These are phyloP conservation scores for Garcia nutans DNA, from an alignment of 345 rosid species.

Conservation along the genomic window DNA sequence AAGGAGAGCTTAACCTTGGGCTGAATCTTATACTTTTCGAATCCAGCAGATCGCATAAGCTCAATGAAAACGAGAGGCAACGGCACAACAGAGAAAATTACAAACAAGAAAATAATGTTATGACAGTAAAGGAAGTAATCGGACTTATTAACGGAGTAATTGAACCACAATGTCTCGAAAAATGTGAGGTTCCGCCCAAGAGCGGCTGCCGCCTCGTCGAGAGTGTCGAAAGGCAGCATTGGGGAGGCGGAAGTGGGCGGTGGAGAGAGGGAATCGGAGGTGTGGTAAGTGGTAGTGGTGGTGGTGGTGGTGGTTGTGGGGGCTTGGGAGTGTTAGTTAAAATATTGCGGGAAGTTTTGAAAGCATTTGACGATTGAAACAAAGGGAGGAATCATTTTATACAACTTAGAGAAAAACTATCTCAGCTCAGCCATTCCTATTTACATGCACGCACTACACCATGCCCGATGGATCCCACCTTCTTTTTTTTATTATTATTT, in stretches of 20 bases:
- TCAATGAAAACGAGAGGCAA: constrained; percentile 60
- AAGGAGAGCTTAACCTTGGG: constrained; percentile 65
- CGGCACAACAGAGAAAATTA: constrained; percentile 70
- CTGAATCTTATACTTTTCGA: constrained; percentile 78
- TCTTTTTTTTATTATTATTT: too few relatives aligned
- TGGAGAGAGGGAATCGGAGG: constrained; percentile 14
- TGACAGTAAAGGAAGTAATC: constrained; percentile 86
- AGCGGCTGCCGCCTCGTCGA: constrained; percentile 60
- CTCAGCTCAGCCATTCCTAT: background rate
- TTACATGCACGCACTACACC: background rate
- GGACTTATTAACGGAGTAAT: constrained; percentile 74
- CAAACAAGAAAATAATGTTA: constrained; percentile 66
- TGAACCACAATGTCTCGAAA: constrained; percentile 75
- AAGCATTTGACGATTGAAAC: background rate
- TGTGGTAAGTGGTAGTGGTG: background rate
- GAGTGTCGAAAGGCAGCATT: constrained; percentile 73
- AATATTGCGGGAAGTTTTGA: constrained; percentile 36
- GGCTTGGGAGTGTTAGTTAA: constrained; percentile 1
- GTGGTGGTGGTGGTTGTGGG: background rate
- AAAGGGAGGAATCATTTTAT: background rate
- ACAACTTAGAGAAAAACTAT: background rate
- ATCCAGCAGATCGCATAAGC: constrained; percentile 45
- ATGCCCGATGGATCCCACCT: background rate
- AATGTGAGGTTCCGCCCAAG: constrained; percentile 73
- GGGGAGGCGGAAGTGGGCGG: constrained; percentile 17